Evolutionary conservation across 2,329 filamentous ascomycete genomes (phyloP).

Genomic region (Lasiodiplodia theobromae): DNA sequence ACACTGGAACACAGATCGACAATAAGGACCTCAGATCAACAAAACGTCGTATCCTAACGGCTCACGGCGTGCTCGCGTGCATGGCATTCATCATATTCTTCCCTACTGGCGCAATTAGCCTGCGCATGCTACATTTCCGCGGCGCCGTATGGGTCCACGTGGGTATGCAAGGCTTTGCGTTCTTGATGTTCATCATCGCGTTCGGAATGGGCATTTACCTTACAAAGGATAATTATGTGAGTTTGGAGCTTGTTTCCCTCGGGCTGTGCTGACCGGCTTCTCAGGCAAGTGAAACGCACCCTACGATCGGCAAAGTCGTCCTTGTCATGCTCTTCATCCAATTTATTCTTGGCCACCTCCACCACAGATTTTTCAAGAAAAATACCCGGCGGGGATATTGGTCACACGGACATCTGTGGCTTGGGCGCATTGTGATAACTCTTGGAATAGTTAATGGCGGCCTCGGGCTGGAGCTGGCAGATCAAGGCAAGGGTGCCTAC

Average conservation of each 20-base stretch:
- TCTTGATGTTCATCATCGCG: neutral
- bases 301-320: constrained; percentile 62
- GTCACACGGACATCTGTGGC: constrained; percentile 62
- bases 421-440: constrained; percentile 58
- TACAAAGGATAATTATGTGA: neutral
- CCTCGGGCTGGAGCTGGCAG: constrained; percentile 47
- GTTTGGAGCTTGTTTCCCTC: no score
- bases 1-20: no score
- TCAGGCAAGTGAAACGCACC: constrained; percentile 43
- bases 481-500: neutral
- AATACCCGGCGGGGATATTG: constrained; percentile 53
- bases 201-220: neutral
- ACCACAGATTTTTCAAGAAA: constrained; percentile 60
- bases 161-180: neutral
- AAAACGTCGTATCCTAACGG: no score
- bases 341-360: constrained; percentile 59
- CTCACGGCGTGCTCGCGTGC: constrained; percentile 52
- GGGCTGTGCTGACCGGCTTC: no score
- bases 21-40: no score
- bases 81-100: constrained; percentile 55
- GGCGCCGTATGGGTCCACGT: neutral
- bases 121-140: constrained; percentile 37
- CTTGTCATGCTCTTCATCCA: constrained; percentile 62
- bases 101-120: constrained; percentile 52
- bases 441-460: constrained; percentile 66